A percentile compares a stretch with the other conserved stretches of the same genome.
Conservation (phyloP, 306 rosid species). For the Pterocarpus santalinus region DNA sequence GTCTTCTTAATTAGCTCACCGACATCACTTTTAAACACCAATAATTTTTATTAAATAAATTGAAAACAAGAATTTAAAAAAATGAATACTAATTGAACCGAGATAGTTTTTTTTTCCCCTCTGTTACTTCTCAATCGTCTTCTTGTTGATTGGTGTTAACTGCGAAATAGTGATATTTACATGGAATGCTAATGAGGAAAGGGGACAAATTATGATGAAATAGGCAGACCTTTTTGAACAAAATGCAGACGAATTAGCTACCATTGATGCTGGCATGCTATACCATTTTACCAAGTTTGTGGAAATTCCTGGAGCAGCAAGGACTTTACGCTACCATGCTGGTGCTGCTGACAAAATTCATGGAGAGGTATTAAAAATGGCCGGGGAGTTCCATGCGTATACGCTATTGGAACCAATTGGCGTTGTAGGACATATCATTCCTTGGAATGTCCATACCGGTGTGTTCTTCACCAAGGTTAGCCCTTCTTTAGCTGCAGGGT, state of each 20-base stretch:
- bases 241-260: slow-evolving; percentile 68
- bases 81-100: no score
- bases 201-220: slow-evolving; percentile 68
- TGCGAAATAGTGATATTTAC: no score
- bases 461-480: slow-evolving; percentile 59
- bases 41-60: no score
- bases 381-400: slow-evolving; percentile 59
- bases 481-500: slow-evolving; percentile 84
- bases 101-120: no score
- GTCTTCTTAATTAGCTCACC: no score
- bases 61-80: no score
- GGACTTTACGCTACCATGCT: slow-evolving; percentile 68
- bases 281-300: slow-evolving; percentile 38
- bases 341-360: slow-evolving; percentile 93
- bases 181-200: slow-evolving; percentile 50
- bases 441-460: slow-evolving; percentile 72
- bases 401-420: slow-evolving; percentile 84
- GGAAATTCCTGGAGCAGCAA: slow-evolving; percentile 58
- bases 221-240: slow-evolving; percentile 71
- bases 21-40: no score
- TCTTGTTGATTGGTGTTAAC: not conserved
- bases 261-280: slow-evolving; percentile 68
- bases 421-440: slow-evolving; percentile 78
- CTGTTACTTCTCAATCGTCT: not conserved
- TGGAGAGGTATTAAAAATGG: slow-evolving; percentile 64